Conservation (phyloP, 441 rosid species). For the Rhodomyrtus psidioides region DNA sequence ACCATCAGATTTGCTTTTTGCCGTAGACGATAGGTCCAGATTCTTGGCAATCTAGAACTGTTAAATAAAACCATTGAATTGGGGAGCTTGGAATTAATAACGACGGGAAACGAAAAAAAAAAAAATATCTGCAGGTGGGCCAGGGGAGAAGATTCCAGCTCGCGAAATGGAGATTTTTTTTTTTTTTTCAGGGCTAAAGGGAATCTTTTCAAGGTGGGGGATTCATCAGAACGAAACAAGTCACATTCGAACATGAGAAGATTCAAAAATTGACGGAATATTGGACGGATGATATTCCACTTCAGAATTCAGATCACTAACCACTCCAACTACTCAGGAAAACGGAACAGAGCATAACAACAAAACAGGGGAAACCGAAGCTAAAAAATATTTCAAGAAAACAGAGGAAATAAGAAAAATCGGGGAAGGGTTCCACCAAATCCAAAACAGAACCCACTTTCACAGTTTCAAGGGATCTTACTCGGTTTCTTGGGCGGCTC, state of each 20-base stretch:
- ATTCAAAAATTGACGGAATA: conserved; percentile 5
- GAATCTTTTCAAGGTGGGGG: conserved; percentile 32
- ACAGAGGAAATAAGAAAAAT: neutral
- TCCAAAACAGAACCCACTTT: neutral
- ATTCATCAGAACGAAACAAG: conserved; percentile 12
- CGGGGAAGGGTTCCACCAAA: neutral
- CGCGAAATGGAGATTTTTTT: neutral
- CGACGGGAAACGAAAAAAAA: neutral
- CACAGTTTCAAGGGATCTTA: conserved; percentile 4
- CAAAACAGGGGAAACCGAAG: neutral
- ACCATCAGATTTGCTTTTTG: neutral
- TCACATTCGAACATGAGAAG: conserved; percentile 9
- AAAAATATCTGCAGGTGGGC: conserved; percentile 13
- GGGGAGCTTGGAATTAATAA: neutral
- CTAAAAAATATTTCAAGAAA: neutral
- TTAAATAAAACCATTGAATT: neutral
- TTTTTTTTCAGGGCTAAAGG: conserved; percentile 9
- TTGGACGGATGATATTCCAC: conserved; percentile 1
- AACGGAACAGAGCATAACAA: neutral
- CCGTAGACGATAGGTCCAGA: neutral
- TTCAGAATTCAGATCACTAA: neutral
- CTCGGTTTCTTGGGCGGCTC: conserved; percentile 65
- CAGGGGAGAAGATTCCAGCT: conserved; percentile 20
- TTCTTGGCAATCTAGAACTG: neutral
- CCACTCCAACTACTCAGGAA: conserved; percentile 11